Evolutionary conservation across 2,329 filamentous ascomycete genomes (phyloP).

Genomic region (Apiospora rasikravindrae): DNA sequence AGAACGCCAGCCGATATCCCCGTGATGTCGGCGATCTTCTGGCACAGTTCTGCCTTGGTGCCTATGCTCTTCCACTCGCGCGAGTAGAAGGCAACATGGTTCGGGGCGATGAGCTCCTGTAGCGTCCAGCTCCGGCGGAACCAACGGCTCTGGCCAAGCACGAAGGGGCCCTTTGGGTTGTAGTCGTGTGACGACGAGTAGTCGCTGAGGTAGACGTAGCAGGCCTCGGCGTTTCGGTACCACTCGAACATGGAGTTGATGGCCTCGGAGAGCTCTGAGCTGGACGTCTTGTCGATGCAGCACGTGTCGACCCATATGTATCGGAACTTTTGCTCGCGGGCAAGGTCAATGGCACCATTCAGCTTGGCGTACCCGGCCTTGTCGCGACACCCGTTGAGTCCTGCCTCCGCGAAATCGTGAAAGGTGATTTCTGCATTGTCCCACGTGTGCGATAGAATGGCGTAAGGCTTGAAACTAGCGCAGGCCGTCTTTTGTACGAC

Average conservation of each 20-base stretch:
- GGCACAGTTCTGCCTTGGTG: neutral
- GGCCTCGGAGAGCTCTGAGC: constrained; percentile 19
- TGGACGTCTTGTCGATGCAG: constrained; percentile 19
- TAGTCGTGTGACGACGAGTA: neutral
- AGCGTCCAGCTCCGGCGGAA: constrained; percentile 16
- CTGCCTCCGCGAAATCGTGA: neutral
- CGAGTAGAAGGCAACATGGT: neutral
- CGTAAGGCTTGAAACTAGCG: neutral
- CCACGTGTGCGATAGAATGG: constrained; percentile 18
- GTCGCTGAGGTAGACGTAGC: constrained; percentile 15
- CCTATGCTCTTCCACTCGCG: constrained; percentile 16
- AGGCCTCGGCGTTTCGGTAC: constrained; percentile 12
- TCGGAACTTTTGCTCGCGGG: neutral
- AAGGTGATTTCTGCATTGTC: constrained; percentile 10
- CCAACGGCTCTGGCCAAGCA: constrained; percentile 8
- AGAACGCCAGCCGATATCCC: constrained; percentile 9
- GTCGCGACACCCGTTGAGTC: neutral
- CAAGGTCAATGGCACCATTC: neutral
- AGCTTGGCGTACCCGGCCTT: constrained; percentile 1
- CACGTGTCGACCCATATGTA: constrained; percentile 17
- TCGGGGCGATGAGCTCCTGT: constrained; percentile 19
- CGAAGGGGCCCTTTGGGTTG: neutral
- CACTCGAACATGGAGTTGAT: constrained; percentile 19
- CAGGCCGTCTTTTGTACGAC: neutral
- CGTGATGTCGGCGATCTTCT: neutral